Evolutionary conservation across 306 rosid species (phyloP), one percentile per base, ranked within the genome.

Genomic region (Gynostemma pentaphyllum): DNA sequence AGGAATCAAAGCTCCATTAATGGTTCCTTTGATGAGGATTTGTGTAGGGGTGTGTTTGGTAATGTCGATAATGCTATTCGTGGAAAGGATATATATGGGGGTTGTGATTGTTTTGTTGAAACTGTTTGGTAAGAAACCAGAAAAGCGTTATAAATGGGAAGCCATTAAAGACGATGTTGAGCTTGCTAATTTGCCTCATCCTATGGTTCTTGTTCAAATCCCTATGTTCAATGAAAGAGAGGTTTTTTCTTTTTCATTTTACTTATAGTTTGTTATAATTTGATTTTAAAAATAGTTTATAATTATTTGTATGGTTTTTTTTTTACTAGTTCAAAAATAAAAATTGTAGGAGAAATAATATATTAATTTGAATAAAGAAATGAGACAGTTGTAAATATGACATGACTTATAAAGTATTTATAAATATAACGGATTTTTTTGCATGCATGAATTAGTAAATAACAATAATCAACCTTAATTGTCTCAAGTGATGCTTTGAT

Each of bases 161-260:
- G 67, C 94, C 49, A 69, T 81, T 22, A 87, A 81, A 68, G 90
- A 90, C 6, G 95, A 87, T 23, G 49, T 76, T 13, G 97, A 87
- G 80, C 68, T 90, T 23, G 97, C 94, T 8, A 82, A 80, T 87
- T 81, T 79, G 0, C 73, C 46, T 57, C 79, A 85, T 66, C 97
- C 97, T 0, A 79, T 78, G 88, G 88, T 90, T 28, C 80, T 90
- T 3, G 81, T 90, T 9, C 97, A 90, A 76, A 80, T 90, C 64
- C 97, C 97, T 29, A 90, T 90, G 97, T 90, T 77, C 74, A 90
- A 90, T 21, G 97, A 90, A 79, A 73, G 86, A 79, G 97, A 90
- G 97, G 97, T 91, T 52, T 41, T 27, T 56, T 11, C n/a, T 27
- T 16, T 13, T n/a, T 14, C 19, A 12, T 7, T 18, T 19, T 22